Conservation (phyloP, 1,284 basidiomycete species). For the Cutaneotrichosporon cutaneum region DNA sequence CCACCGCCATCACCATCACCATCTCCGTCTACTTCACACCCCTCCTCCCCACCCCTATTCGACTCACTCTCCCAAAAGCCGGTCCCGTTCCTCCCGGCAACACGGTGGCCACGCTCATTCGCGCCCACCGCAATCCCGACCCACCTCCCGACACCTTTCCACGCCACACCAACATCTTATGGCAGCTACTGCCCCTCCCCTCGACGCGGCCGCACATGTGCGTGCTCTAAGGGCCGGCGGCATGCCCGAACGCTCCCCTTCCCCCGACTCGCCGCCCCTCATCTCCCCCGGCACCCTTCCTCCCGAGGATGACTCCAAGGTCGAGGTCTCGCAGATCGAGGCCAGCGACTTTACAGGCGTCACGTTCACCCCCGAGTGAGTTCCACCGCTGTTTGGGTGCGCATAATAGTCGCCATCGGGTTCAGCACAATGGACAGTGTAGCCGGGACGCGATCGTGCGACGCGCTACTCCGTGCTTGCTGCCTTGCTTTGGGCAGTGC, state of each 20-base stretch:
- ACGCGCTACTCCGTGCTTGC: neutral
- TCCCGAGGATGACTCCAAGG: conserved; percentile 19
- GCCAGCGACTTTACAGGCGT: conserved; percentile 49
- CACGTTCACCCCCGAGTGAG: conserved; percentile 50
- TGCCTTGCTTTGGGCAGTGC: no score
- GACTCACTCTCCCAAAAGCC: neutral
- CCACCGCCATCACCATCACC: neutral
- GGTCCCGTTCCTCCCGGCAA: neutral
- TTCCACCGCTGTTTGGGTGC: conserved; percentile 8
- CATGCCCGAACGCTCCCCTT: conserved; percentile 8
- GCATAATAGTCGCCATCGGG: neutral
- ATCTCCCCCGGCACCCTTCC: conserved; percentile 22
- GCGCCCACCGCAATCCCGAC: neutral
- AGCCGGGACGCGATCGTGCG: no score
- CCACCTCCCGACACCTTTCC: conserved; percentile 1
- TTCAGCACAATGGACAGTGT: neutral
- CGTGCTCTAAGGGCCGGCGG: neutral
- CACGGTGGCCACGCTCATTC: conserved; percentile 3
- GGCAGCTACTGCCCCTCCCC: conserved; percentile 6
- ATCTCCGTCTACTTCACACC: neutral
- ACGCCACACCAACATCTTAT: neutral
- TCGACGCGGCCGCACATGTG: neutral
- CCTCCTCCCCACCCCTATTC: neutral
- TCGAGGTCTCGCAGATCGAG: conserved; percentile 52
- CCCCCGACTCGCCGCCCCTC: conserved; percentile 19